Percentiles rank a stretch among this genome's conserved stretches.
Evolutionary conservation across 192 early-diverging fungal genomes (phyloP).

Genomic region (Phycomyces blakesleeanus): DNA sequence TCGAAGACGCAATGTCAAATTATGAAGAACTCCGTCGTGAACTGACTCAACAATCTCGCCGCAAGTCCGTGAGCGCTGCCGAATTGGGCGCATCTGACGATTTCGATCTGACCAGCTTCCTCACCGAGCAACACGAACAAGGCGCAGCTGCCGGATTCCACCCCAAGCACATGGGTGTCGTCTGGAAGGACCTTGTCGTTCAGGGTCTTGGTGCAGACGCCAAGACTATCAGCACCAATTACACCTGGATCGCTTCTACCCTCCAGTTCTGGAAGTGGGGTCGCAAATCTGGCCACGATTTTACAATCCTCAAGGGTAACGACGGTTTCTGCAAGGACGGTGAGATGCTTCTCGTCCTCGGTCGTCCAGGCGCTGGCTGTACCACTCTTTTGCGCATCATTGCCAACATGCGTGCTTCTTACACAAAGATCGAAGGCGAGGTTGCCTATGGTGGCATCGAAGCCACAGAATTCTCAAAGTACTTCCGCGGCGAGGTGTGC

Average conservation of each 20-base stretch:
- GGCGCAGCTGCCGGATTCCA: conserved; percentile 38
- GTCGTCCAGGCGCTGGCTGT: conserved; percentile 67
- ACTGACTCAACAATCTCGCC: conserved; percentile 26
- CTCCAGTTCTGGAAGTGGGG: conserved; percentile 28
- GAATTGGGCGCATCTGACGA: conserved; percentile 22
- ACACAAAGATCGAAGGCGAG: conserved; percentile 47
- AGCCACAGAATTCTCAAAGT: conserved; percentile 53
- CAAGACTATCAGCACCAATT: conserved; percentile 32
- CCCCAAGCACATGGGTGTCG: conserved; percentile 38
- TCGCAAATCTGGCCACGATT: conserved; percentile 15
- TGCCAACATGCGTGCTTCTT: conserved; percentile 46
- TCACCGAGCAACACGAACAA: conserved; percentile 26
- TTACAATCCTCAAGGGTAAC: conserved; percentile 55
- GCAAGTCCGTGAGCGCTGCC: conserved; percentile 15
- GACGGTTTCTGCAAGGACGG: conserved; percentile 70
- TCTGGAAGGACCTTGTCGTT: conserved; percentile 44
- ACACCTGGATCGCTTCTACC: conserved; percentile 3
- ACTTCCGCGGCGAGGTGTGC: conserved; percentile 67
- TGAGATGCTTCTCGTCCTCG: conserved; percentile 68
- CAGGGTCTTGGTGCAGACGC: conserved; percentile 34
- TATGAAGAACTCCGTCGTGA: conserved; percentile 28
- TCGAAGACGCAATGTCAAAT: conserved; percentile 21
- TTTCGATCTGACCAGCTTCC: conserved; percentile 41
- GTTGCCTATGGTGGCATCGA: conserved; percentile 67
- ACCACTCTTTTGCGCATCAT: conserved; percentile 60